These are phyloP conservation scores for Starmerella floris DNA, from an alignment of 805 yeast genomes.

Conservation along the genomic window DNA sequence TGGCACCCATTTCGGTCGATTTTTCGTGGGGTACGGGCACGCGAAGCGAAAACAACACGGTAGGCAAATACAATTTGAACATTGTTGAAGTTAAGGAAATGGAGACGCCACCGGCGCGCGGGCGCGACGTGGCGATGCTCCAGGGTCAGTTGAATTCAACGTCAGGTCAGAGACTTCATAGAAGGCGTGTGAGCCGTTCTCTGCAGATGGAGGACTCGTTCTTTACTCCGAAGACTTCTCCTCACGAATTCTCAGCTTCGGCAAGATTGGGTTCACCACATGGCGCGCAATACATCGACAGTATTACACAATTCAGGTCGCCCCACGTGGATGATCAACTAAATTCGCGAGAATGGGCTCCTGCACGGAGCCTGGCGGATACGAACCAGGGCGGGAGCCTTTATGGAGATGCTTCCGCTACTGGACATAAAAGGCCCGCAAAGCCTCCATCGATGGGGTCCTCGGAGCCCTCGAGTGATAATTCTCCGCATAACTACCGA, in stretches of 20 bases:
- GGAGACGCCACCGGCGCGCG: slow-evolving; percentile 19
- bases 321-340: background rate
- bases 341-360: background rate
- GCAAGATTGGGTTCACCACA: background rate
- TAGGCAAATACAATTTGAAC: background rate
- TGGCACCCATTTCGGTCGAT: slow-evolving; percentile 1
- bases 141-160: slow-evolving; percentile 15
- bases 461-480: background rate
- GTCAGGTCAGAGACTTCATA: slow-evolving; percentile 14
- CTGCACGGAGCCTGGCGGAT: background rate
- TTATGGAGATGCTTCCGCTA: too few relatives aligned
- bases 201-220: slow-evolving; percentile 13
- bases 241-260: slow-evolving; percentile 1
- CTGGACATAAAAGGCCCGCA: too few relatives aligned
- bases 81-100: background rate
- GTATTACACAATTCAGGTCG: background rate
- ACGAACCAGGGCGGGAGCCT: background rate
- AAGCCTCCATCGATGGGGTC: background rate
- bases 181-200: slow-evolving; percentile 16
- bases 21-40: slow-evolving; percentile 7
- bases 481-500: background rate
- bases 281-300: background rate
- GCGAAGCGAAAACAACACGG: slow-evolving; percentile 8
- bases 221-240: slow-evolving; percentile 13
- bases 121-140: slow-evolving; percentile 14